Base-by-base conservation (phyloP, 345 rosid genomes). In the Cardamine resedifolia region DNA sequence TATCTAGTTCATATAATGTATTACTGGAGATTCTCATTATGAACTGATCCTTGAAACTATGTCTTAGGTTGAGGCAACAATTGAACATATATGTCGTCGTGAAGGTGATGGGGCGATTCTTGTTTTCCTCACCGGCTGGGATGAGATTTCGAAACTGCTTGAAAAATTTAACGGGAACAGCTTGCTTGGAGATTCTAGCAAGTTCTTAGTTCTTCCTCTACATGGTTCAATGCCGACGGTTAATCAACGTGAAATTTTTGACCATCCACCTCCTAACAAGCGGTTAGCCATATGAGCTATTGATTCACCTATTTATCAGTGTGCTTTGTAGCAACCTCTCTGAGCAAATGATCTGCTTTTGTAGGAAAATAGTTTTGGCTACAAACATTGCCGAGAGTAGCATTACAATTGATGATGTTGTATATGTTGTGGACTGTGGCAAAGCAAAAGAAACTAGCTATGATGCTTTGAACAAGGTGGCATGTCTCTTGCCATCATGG, bases 361-460 rank as follows among this genome's bases (percentile, higher is more conserved):
- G 79, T 76, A 91, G 98, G 85, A 94, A 94, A 85, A 91, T 94
- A 59, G 93, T 94, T 61, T 72, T 94, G 78, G 96, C 97, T 16
- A 94, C 98, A 52, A 94, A 94, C 77, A 91, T 94, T 67, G 98
- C 97, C 21, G 98, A 94, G 88, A 94, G 98, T 73, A 94, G 98
- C 74, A 88, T 94, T 71, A 94, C 98, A 44, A 87, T 94, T 48
- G 98, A 94, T 79, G 98, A 94, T 82, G 93, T 94, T 76, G 97
- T 89, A 68, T 91, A 88, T 81, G 98, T 94, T 79, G 83, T 91
- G 64, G 98, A 94, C 80, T 94, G 95, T 49, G 97, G 97, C 73
- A 94, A 94, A 85, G 95, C 96, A 67, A 94, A 91, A 72, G 98
- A 94, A 85, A 91, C 93, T 62, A 94, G 97, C 77, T 94, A 94